Evolutionary conservation across 2,329 filamentous ascomycete genomes (phyloP).

Genomic region (Penicillium sp.): DNA sequence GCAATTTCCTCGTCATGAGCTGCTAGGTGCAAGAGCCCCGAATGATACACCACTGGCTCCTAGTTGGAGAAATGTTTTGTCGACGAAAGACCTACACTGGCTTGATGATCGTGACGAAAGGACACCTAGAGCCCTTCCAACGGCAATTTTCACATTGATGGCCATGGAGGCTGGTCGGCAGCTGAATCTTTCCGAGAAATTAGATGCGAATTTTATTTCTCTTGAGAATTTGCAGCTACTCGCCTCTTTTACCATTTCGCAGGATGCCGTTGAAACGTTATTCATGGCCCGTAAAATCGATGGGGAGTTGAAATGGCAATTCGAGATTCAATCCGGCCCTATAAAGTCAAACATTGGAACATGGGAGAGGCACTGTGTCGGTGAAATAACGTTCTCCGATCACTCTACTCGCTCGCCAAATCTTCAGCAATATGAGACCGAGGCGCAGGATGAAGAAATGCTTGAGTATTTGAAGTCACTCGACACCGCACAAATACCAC

Average conservation of each 20-base stretch:
- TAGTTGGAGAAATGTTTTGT: constrained; percentile 8
- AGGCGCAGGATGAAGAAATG: neutral
- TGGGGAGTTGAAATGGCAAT: neutral
- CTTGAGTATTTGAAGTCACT: constrained; percentile 1
- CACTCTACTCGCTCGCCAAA: neutral
- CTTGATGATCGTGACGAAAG: neutral
- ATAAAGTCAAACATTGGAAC: neutral
- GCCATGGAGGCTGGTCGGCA: neutral
- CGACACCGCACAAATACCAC: neutral
- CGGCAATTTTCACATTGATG: neutral
- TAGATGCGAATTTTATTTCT: neutral
- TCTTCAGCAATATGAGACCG: neutral
- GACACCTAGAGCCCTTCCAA: neutral
- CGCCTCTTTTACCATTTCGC: neutral
- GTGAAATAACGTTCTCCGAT: no score
- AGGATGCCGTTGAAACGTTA: neutral
- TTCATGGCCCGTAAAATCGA: neutral
- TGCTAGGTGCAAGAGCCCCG: constrained; percentile 6
- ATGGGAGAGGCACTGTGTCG: neutral
- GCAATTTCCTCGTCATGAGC: constrained; percentile 6
- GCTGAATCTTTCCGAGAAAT: neutral
- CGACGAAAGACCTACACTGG: neutral
- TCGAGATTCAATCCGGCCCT: no score
- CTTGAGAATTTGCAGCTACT: neutral
- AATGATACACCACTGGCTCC: neutral